A percentile compares a stretch with the other conserved stretches of the same genome.
Evolutionary conservation across 2,329 filamentous ascomycete species (phyloP).

Genomic region (Hypoxylon sp.): DNA sequence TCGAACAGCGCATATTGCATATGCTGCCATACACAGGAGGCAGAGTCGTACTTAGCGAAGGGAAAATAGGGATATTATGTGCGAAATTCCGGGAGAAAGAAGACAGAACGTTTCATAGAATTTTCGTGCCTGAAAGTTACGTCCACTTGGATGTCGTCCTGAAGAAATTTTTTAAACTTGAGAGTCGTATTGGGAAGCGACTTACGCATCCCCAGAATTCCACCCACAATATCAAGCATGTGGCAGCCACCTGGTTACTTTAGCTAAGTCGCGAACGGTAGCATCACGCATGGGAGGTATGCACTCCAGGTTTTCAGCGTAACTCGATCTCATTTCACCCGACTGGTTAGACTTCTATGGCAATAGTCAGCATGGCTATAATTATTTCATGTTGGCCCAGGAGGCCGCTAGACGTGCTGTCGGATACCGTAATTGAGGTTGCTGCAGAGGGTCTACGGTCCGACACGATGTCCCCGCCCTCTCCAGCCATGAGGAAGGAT

Average conservation of each 20-base stretch:
- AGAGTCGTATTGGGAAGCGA: conserved; percentile 31
- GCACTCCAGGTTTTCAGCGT: conserved; percentile 42
- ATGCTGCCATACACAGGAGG: conserved; percentile 39
- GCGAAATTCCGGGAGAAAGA: conserved; percentile 33
- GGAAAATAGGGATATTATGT: conserved; percentile 37
- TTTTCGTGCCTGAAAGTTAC: conserved; percentile 41
- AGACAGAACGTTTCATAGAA: conserved; percentile 26
- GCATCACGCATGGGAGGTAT: conserved; percentile 30
- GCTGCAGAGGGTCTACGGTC: conserved; percentile 57
- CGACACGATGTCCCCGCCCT: conserved; percentile 51
- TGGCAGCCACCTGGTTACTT: conserved; percentile 40
- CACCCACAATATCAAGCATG: conserved; percentile 42
- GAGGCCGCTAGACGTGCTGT: conserved; percentile 37
- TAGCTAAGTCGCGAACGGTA: conserved; percentile 27
- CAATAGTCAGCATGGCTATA: conserved; percentile 41
- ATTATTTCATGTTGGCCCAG: conserved; percentile 37
- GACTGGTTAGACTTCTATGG: conserved; percentile 40
- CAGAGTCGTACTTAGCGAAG: conserved; percentile 37
- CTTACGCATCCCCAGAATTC: conserved; percentile 33
- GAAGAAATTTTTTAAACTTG: conserved; percentile 21
- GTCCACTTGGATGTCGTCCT: conserved; percentile 39
- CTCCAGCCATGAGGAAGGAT: conserved; percentile 43
- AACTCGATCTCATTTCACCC: conserved; percentile 48
- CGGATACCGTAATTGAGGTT: conserved; percentile 47
- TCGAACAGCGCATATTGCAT: conserved; percentile 44